phyloP scores from a whole-genome alignment of 2,329 filamentous ascomycete genomes.

The Xylariomycetidae sp. region DNA sequence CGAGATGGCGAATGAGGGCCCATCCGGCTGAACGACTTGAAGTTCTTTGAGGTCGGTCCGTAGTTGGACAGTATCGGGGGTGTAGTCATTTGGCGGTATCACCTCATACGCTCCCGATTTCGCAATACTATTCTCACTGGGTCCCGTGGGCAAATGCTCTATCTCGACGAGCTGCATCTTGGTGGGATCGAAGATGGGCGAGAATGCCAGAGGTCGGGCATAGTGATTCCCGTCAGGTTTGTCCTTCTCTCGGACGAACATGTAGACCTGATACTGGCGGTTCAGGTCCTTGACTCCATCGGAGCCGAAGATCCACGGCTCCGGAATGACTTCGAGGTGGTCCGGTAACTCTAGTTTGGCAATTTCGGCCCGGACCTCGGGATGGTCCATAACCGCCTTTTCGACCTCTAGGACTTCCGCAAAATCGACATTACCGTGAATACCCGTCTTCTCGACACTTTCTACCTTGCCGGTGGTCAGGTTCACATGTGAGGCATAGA shows the following conservation, averaged over 20 bases:
- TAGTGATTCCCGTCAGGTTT: conserved; percentile 43
- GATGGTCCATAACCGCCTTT: conserved; percentile 48
- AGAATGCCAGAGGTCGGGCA: conserved; percentile 38
- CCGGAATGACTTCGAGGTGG: conserved; percentile 53
- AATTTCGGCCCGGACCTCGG: conserved; percentile 54
- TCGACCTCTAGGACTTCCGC: conserved; percentile 58
- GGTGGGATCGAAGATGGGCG: conserved; percentile 25
- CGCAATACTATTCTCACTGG: background rate
- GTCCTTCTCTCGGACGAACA: conserved; percentile 7
- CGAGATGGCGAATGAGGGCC: conserved; percentile 59
- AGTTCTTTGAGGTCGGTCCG: conserved; percentile 52
- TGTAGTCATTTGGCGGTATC: conserved; percentile 25
- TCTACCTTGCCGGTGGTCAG: conserved; percentile 35
- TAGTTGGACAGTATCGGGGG: conserved; percentile 29
- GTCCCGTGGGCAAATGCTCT: conserved; percentile 4
- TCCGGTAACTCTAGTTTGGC: conserved; percentile 58
- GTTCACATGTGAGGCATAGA: conserved; percentile 29
- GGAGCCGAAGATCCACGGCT: conserved; percentile 60
- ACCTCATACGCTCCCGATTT: conserved; percentile 1
- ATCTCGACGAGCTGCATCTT: conserved; percentile 5
- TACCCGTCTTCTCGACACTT: conserved; percentile 49
- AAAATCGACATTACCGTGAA: conserved; percentile 55
- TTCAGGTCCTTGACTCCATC: conserved; percentile 5
- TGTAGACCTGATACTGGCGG: conserved; percentile 6
- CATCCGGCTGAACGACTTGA: conserved; percentile 59